A percentile compares a stretch with the other conserved stretches of the same genome.
Conservation (phyloP, 2,329 filamentous ascomycete genomes). For the Oidium heveae region DNA sequence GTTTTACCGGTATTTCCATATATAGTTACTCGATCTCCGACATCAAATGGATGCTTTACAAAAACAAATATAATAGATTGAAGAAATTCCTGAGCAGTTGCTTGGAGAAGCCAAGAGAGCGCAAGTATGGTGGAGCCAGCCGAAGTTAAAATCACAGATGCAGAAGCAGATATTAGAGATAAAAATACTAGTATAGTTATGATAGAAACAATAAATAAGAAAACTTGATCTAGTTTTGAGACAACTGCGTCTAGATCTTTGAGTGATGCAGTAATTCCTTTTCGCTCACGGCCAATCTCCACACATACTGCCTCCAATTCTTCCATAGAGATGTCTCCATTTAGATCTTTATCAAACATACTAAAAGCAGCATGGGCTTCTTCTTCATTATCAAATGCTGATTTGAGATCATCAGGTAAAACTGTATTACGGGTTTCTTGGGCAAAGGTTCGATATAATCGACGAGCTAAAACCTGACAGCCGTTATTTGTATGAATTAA, state of each 20-base stretch:
- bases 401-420: constrained; percentile 48
- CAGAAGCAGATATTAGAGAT: constrained; percentile 68
- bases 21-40: constrained; percentile 75
- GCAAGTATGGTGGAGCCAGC: constrained; percentile 72
- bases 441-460: constrained; percentile 68
- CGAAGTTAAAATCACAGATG: constrained; percentile 74
- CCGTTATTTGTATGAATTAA: constrained; percentile 47
- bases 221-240: constrained; percentile 65
- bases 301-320: constrained; percentile 83
- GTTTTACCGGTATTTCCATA: constrained; percentile 71
- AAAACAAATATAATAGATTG: constrained; percentile 91
- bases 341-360: constrained; percentile 92
- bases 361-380: constrained; percentile 72
- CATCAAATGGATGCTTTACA: constrained; percentile 91
- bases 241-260: constrained; percentile 92
- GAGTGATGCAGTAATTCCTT: constrained; percentile 78
- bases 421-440: constrained; percentile 54
- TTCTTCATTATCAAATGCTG: constrained; percentile 57
- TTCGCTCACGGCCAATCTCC: constrained; percentile 82
- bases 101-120: constrained; percentile 76
- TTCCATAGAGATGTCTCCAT: constrained; percentile 88
- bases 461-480: constrained; percentile 62
- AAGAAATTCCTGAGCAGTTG: constrained; percentile 80
- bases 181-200: constrained; percentile 70
- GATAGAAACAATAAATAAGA: constrained; percentile 63